Conservation (phyloP, 2,329 filamentous ascomycete genomes). For the Bisporella sp. region DNA sequence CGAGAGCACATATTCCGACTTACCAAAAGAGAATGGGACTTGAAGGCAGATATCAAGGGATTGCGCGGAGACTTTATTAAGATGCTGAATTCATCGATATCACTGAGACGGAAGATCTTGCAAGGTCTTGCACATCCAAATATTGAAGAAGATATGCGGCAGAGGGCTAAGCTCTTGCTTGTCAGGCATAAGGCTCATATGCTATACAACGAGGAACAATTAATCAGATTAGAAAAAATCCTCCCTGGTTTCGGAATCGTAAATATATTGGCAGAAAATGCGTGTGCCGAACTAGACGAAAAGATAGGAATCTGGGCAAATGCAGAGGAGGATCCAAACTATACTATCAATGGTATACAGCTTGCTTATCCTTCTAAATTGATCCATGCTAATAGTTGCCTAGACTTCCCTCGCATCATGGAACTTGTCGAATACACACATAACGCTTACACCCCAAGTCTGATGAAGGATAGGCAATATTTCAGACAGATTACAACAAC, state of each 20-base stretch:
- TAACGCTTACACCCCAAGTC: no score
- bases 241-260: constrained; percentile 3
- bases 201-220: constrained; percentile 2
- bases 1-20: constrained; percentile 1
- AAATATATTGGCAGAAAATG: constrained; percentile 1
- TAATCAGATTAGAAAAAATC: constrained; percentile 4
- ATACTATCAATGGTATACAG: background rate
- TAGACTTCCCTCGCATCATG: constrained; percentile 6
- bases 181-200: constrained; percentile 2
- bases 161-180: constrained; percentile 1
- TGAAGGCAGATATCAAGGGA: constrained; percentile 3
- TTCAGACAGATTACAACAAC: no score
- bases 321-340: background rate
- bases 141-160: constrained; percentile 3
- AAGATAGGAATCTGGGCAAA: constrained; percentile 5
- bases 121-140: constrained; percentile 3
- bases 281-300: constrained; percentile 3
- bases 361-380: no score
- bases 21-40: constrained; percentile 4
- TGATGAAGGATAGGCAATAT: no score
- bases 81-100: constrained; percentile 6
- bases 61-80: constrained; percentile 1
- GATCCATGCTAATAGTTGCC: no score
- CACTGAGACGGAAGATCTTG: constrained; percentile 6
- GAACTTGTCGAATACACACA: no score